Base-by-base conservation (phyloP, 495 filamentous ascomycete genomes). In the Bryoglossum gracile region DNA sequence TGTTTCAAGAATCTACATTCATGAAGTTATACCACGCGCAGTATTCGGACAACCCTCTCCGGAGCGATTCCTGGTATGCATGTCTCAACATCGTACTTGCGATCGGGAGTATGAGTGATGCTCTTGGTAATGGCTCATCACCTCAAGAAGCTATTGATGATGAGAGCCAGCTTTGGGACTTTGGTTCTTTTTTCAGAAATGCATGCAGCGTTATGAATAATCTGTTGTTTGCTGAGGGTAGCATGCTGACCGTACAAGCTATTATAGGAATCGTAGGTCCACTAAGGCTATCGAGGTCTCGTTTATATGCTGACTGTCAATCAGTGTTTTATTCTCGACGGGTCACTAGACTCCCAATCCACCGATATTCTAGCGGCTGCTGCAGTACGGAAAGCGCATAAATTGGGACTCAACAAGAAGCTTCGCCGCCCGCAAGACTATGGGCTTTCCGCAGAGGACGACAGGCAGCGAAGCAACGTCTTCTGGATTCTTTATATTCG, bases 401-500 rank as follows among this genome's bases (percentile, higher is more conserved):
- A 57, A 8, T 55, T 67, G 6, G 64, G 64, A 3, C 56, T 67
- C 19, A 64, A 67, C 34, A 56, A 64, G 22, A 42, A 43, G 17
- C 43, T 51, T 14, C 10, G 8, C 4, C 13, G 6, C 26, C 13
- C 26, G 5, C 40, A 38, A 21, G 48, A 43, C 8, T 22, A 48
- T 9, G 26, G 46, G 17, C 22, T 60, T 6, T 41, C 59, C 5
- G 60, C 57, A 6, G 45, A 38, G 2, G 57, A 59, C 21, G 40
- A 61, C 4, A 49, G 58, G 36, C 59, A 67, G 28, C 46, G 64
- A 24, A 54, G 58, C 32, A 61, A 56, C 25, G 41, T 66, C 35
- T 67, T 66, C 45, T 67, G 64, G 64, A 57, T 64, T 25, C 28
- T 66, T 16, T 63, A 61, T 26, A 28, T 66, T 0, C 22, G 63